Evolutionary conservation across 257 asterid species (phyloP), one percentile per base, ranked within the genome.

Genomic region (Solanum virginianum): DNA sequence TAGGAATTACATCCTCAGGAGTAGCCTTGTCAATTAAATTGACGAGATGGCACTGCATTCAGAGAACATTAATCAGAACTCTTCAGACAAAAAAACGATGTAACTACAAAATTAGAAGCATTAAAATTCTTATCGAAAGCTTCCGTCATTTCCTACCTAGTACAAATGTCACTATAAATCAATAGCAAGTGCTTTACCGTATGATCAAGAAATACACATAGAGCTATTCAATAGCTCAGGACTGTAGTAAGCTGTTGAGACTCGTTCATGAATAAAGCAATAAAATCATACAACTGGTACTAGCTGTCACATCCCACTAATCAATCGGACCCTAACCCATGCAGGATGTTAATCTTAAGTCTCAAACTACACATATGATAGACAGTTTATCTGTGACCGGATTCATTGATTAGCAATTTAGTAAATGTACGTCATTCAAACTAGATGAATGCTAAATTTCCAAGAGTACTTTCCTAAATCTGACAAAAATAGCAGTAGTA

Each of bases 1-100:
- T 96, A 7, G 97, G 98, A 74, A 96, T 89, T 3, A 94, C 91
- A 80, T 96, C 97, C 79, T 94, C 99, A 13, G 91, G 92, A 32
- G 86, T 91, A 43, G 97, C 98, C 87, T 91, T 96, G 74, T 91
- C 94, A 24, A 94, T 93, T 80, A 92, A 93, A 86, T 91, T 90
- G 81, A 88, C 87, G 85, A 96, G 99, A 62, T 90, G 93, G 4
- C 92, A 95, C 99, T 95, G 92, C 87, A 72, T 7, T 7, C 47
- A 5, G 26, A 79, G 18, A 56, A 22, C 4, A 86, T 47, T 32
- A 9, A 69, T 49, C 20, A 49, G 65, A 80, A 70, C 55, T 39
- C 66, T 79, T 53, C 66, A 79, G 26, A 53, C 16, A 0, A 20
- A 43, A 53, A 29, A 39, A 36, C 56, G 4, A 45, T 17, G 49